Evolutionary conservation across 768 basidiomycete species (phyloP).

Genomic region (Daedaleopsis sinensis): DNA sequence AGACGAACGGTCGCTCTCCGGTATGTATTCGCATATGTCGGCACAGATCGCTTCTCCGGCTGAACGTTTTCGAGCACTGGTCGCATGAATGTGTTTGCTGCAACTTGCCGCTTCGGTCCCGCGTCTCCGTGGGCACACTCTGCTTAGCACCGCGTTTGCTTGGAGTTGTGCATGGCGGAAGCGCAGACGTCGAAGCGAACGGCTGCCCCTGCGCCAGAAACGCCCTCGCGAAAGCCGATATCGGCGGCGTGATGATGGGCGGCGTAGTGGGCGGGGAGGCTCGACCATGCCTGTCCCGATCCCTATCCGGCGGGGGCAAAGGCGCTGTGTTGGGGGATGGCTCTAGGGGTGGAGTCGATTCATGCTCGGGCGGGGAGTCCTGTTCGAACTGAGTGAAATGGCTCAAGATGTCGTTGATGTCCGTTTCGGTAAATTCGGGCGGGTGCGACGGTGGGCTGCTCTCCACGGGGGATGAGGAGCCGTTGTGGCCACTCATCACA

Average conservation of each 20-base stretch:
- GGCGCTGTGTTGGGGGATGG: conserved; percentile 3
- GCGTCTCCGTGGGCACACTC: conserved; percentile 26
- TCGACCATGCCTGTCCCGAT: not conserved
- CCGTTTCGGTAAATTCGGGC: conserved; percentile 56
- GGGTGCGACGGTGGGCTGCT: conserved; percentile 47
- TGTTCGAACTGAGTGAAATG: conserved; percentile 72
- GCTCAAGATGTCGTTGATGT: conserved; percentile 76
- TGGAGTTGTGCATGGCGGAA: not conserved
- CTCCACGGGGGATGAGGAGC: conserved; percentile 21
- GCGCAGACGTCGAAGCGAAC: conserved; percentile 24
- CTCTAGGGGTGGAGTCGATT: conserved; percentile 3
- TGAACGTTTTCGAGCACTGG: conserved; percentile 80
- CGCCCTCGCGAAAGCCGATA: conserved; percentile 6
- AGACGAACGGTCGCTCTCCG: conserved; percentile 84
- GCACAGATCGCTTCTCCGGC: conserved; percentile 79
- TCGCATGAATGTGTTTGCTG: conserved; percentile 65
- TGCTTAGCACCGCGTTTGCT: conserved; percentile 7
- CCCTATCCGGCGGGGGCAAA: not conserved
- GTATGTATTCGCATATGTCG: conserved; percentile 91
- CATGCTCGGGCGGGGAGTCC: conserved; percentile 18
- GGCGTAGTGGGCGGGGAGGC: conserved; percentile 5
- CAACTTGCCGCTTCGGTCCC: conserved; percentile 32
- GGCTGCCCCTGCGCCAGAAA: conserved; percentile 14
- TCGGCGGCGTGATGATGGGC: not conserved
- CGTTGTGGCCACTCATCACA: conserved; percentile 25